Evolutionary conservation across 345 rosid genomes (phyloP).

Genomic region (Sapria himalayana): DNA sequence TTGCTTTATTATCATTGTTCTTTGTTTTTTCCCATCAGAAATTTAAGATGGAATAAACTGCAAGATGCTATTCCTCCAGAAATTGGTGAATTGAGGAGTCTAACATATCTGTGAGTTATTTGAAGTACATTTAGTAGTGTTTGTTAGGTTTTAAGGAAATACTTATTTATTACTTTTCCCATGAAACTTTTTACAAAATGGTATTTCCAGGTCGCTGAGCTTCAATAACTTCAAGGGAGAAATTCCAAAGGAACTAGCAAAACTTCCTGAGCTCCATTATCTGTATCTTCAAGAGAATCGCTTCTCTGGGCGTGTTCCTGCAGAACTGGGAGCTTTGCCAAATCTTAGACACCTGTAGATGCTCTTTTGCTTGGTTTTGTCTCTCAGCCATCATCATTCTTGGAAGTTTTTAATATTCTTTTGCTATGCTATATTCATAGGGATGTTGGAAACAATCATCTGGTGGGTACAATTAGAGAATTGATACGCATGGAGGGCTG

Average conservation of each 20-base stretch:
- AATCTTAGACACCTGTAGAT: constrained; percentile 21
- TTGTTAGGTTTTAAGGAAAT: no score
- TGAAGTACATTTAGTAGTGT: no score
- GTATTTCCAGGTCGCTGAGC: constrained; percentile 74
- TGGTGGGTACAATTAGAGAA: constrained; percentile 86
- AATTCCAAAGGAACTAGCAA: constrained; percentile 75
- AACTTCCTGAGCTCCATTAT: constrained; percentile 75
- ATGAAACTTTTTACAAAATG: background rate
- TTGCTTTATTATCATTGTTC: background rate
- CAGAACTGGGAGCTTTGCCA: constrained; percentile 56
- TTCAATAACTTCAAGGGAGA: constrained; percentile 88
- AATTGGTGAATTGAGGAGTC: constrained; percentile 70
- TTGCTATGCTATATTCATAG: constrained; percentile 13
- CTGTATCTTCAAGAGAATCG: constrained; percentile 88
- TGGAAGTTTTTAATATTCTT: constrained; percentile 5
- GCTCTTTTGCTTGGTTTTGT: background rate
- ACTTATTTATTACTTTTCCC: background rate
- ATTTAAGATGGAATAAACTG: constrained; percentile 86
- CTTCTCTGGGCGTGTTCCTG: constrained; percentile 61
- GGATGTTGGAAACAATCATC: constrained; percentile 87
- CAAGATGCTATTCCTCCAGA: constrained; percentile 85
- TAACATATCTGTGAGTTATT: constrained; percentile 67
- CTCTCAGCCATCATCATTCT: constrained; percentile 9
- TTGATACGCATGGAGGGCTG: constrained; percentile 78
- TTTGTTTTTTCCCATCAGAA: constrained; percentile 17